These are phyloP conservation scores for Phaseolus coccineus DNA, from an alignment of 331 rosid species.

Conservation along the genomic window DNA sequence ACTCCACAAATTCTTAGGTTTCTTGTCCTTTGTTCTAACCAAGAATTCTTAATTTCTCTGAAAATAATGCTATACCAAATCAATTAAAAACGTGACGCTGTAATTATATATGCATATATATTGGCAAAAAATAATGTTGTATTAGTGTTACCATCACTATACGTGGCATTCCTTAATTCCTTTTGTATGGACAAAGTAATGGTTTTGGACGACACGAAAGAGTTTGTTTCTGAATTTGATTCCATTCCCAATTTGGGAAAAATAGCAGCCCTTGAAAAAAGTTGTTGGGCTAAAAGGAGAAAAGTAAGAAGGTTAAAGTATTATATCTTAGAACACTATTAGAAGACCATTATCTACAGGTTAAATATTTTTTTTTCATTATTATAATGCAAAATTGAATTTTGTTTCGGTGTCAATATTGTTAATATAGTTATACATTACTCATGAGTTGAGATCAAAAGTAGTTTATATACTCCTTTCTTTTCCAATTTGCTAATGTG, in stretches of 20 bases:
- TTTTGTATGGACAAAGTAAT: not conserved
- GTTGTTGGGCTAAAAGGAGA: not conserved
- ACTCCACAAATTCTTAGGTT: not conserved
- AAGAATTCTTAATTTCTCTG: not conserved
- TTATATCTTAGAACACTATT: not conserved
- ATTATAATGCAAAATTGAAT: no score
- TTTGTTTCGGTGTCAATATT: no score
- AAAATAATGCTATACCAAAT: not conserved
- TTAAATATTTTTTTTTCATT: no score
- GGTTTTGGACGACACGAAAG: not conserved
- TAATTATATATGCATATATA: no score
- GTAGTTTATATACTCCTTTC: no score
- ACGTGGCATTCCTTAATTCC: not conserved
- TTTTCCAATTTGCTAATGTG: no score
- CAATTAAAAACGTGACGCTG: no score
- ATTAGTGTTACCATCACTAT: not conserved
- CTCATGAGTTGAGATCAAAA: no score
- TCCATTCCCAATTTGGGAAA: not conserved
- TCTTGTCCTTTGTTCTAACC: not conserved
- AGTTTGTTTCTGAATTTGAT: conserved; percentile 9
- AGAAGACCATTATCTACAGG: not conserved
- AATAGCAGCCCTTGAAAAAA: not conserved
- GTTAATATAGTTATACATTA: no score
- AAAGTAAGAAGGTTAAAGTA: not conserved
- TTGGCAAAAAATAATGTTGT: no score